Evolutionary conservation across 1,284 basidiomycete genomes (phyloP), one percentile per base, ranked within the genome.

Genomic region (Pterula multifida): DNA sequence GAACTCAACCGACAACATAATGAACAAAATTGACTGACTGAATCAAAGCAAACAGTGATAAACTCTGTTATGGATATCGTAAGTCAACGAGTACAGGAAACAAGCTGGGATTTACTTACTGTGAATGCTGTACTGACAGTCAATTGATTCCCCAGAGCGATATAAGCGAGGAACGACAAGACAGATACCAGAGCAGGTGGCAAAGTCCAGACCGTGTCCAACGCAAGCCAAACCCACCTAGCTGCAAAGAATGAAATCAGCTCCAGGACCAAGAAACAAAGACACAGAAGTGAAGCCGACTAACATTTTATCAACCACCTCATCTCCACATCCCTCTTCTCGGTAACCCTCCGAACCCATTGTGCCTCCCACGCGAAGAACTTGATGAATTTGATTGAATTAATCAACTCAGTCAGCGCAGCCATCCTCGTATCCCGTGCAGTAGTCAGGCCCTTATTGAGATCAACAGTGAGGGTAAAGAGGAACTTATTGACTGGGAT

Each of bases 361-460:
- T 74, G 69, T 28, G 79, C 75, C 58, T 89, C 85, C 86, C 86
- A 89, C 2, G 85, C 85, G 54, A 89, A 89, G 67, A 90, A 87
- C 58, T 92, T 92, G 69, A 92, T 85, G 60, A 91, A 89, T 59
- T 87, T 88, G 55, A 87, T 70, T 67, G 83, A 80, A 26, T 78
- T 70, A 50, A 94, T 85, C 15, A 97, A 70, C 64, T 97, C 93
- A 53, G 85, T 93, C 57, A 96, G 65, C 15, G 90, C 82, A 0
- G 73, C 76, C 79, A 96, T 93, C 1, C 93, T 76, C 60, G 81
- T 83, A 60, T 97, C 93, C 6, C 88, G 72, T 0, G 90, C 81
- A 11, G 78, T 73, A 39, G 85, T 68, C 22, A 88, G 63, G 4
- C 81, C 80, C 62, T 87, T 87, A 54, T 85, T 80, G 52, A 93